A percentile compares a stretch with the other conserved stretches of the same genome.
phyloP scores from a whole-genome alignment of 176 grass and related monocot species.

The Cenchrus americanus region DNA sequence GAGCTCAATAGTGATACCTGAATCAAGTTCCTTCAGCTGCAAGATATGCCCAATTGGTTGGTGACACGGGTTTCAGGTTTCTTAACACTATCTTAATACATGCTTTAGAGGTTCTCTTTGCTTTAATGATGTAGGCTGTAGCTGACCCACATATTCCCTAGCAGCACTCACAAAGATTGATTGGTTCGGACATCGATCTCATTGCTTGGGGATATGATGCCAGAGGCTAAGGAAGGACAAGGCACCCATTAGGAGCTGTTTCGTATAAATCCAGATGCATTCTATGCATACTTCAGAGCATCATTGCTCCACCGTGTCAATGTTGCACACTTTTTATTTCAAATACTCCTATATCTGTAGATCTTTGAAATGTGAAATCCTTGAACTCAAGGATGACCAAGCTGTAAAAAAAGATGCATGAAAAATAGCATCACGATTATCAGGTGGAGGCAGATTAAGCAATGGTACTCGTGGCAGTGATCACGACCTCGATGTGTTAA shows the following conservation, averaged over 20 bases:
- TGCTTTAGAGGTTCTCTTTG: slow-evolving; percentile 19
- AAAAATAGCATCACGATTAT: neutral
- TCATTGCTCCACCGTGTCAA: neutral
- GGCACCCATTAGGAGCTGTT: slow-evolving; percentile 4
- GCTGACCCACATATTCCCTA: neutral
- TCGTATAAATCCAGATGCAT: neutral
- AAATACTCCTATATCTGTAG: neutral
- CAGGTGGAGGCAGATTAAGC: neutral
- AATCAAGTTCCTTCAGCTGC: slow-evolving; percentile 7
- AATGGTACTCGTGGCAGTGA: neutral
- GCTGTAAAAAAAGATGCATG: neutral
- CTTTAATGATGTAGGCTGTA: slow-evolving; percentile 12
- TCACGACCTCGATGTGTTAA: neutral
- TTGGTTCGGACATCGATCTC: neutral
- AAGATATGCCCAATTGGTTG: slow-evolving; percentile 20
- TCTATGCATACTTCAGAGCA: neutral
- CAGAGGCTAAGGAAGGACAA: neutral
- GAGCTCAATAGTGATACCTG: neutral
- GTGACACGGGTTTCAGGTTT: neutral
- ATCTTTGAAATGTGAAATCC: neutral
- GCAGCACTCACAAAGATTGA: neutral
- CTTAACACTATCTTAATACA: slow-evolving; percentile 4
- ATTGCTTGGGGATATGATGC: neutral
- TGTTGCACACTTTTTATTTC: neutral
- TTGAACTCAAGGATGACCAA: neutral